Evolutionary conservation across 2,329 filamentous ascomycete genomes (phyloP), one percentile per base, ranked within the genome.

Genomic region (Scopulariopsis brevicaulis): DNA sequence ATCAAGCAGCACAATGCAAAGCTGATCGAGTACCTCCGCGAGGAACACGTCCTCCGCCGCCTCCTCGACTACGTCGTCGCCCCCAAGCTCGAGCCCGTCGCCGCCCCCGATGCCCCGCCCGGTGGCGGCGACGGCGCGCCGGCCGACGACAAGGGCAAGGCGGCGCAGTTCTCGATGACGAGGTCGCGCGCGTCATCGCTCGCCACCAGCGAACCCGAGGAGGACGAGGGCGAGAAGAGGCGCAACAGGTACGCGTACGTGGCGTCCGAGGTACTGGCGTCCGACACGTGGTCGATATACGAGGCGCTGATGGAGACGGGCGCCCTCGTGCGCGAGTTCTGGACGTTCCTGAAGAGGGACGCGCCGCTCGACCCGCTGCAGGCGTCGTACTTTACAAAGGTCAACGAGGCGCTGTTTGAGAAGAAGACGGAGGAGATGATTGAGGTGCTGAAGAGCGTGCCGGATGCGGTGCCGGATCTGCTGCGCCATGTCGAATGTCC

Each of bases 351-450:
- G 65, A 87, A 87, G 68, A 83, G 86, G 58, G 82, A 89, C n/a
- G 82, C 90, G 12, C 90, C 93, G 2, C 81, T 99, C 58, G 93
- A 97, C 69, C 89, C 93, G 43, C 80, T 96, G 6, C 93, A 97
- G 73, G 93, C 94, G 20, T 92, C 92, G 67, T 99, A 99, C 70
- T 99, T 99, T 70, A 96, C 93, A 58, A 99, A 97, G 70, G 92
- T 99, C 68, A 97, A 97, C 71, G 94, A 99, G 74, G 89, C 90
- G n/a, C 76, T 99, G 22, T 87, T 99, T 58, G 94, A 97, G 70
- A 95, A 94, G 74, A 97, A 97, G 80, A 96, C 95, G 6, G 90
- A 95, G 67, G 93, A 96, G 63, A 99, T 97, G 93, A 78, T 97
- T 63, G 84, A 86, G 20, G 85, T 99, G 61, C 84, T 99, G 71